Conservation (phyloP, 257 asterid species). For the Solanum sitiens region DNA sequence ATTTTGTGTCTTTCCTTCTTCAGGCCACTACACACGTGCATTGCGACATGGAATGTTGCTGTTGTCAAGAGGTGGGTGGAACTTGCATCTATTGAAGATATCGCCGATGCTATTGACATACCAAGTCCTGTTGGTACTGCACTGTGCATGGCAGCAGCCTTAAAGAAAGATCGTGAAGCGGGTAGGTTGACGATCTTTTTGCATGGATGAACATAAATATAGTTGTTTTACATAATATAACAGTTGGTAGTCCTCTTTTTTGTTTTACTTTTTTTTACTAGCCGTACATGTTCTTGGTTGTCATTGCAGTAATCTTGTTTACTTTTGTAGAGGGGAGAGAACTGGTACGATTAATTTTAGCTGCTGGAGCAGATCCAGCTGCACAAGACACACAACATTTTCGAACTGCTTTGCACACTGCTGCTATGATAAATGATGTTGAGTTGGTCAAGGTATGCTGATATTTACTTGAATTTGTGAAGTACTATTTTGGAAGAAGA, state of each 20-base stretch:
- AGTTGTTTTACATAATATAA: not conserved
- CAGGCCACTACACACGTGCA: slow-evolving; percentile 94
- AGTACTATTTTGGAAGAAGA: not conserved
- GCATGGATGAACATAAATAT: not conserved
- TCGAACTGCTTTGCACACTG: slow-evolving; percentile 91
- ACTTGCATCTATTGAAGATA: slow-evolving; percentile 70
- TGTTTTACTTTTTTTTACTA: not conserved
- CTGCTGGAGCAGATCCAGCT: slow-evolving; percentile 90
- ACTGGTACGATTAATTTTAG: slow-evolving; percentile 63
- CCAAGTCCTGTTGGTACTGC: slow-evolving; percentile 88
- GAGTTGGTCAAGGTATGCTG: slow-evolving; percentile 82
- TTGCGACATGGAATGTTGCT: slow-evolving; percentile 87
- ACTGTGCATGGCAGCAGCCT: slow-evolving; percentile 94
- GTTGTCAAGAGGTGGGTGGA: slow-evolving; percentile 89
- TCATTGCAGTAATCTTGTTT: not conserved
- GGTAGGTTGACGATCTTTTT: slow-evolving; percentile 27
- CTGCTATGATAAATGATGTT: slow-evolving; percentile 89
- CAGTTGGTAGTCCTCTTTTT: not conserved
- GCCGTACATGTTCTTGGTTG: not conserved
- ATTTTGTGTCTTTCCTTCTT: slow-evolving; percentile 5
- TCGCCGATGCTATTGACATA: slow-evolving; percentile 75
- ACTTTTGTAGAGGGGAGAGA: slow-evolving; percentile 73
- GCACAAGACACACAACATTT: slow-evolving; percentile 80
- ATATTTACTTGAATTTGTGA: not conserved
- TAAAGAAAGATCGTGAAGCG: slow-evolving; percentile 85